Percentiles rank a stretch among this genome's conserved stretches.
Evolutionary conservation across 75 land plant species (phyloP).

Genomic region (Pinus tabuliformis): DNA sequence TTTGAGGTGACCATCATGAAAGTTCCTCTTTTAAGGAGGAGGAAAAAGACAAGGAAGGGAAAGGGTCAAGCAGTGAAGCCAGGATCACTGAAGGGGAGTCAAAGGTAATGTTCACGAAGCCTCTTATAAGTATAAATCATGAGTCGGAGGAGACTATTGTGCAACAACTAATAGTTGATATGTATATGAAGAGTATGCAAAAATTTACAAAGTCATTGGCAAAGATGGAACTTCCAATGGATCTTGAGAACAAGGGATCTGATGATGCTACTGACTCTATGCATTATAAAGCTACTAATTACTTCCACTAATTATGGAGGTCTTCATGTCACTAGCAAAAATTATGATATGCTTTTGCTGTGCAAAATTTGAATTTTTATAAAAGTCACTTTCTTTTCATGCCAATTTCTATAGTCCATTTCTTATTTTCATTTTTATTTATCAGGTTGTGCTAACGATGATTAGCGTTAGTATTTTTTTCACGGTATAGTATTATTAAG

Average conservation of each 20-base stretch:
- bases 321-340: background rate
- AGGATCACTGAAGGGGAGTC: conserved; percentile 12
- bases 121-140: conserved; percentile 32
- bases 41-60: background rate
- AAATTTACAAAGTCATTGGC: conserved; percentile 75
- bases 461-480: background rate
- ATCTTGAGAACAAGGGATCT: conserved; percentile 26
- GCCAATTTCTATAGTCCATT: background rate
- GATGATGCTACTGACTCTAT: conserved; percentile 21
- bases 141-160: conserved; percentile 57
- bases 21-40: conserved; percentile 5
- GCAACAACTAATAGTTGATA: conserved; percentile 77
- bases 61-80: background rate
- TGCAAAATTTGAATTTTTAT: background rate
- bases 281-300: conserved; percentile 8
- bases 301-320: background rate
- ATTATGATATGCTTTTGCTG: background rate
- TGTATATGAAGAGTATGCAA: conserved; percentile 92
- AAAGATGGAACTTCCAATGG: conserved; percentile 79
- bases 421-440: background rate
- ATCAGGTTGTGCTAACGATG: background rate
- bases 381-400: background rate
- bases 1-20: background rate
- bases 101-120: conserved; percentile 22
- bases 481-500: background rate